Evolutionary conservation across 352 stramenopile species (phyloP).

Genomic region (Phytophthora colocasiae): DNA sequence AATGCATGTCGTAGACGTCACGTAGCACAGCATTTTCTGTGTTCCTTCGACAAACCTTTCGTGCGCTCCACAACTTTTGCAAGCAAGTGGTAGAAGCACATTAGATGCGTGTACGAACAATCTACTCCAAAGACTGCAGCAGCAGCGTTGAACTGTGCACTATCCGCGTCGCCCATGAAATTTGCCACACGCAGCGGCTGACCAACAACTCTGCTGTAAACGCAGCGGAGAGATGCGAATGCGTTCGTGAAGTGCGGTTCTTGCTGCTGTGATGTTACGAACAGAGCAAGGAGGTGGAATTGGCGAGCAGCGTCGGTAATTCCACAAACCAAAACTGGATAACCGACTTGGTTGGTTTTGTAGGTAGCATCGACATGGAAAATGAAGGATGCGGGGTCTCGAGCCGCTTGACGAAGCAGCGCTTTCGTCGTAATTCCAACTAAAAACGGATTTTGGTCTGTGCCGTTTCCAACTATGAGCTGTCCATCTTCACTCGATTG

Average conservation of each 20-base stretch:
- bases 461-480: too few species aligned
- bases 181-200: too few species aligned
- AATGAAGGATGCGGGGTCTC: neutral
- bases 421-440: conserved; percentile 4
- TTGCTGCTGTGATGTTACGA: conserved; percentile 12
- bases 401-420: neutral
- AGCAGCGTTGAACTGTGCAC: too few species aligned
- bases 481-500: too few species aligned
- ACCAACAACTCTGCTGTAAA: neutral
- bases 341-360: conserved; percentile 24
- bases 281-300: conserved; percentile 25
- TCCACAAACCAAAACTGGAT: conserved; percentile 12
- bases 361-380: conserved; percentile 30
- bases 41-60: too few species aligned
- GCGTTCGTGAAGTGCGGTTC: neutral
- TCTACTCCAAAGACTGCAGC: too few species aligned
- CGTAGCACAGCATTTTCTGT: too few species aligned
- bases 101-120: too few species aligned
- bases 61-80: too few species aligned
- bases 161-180: too few species aligned
- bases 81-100: too few species aligned
- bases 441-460: conserved; percentile 9
- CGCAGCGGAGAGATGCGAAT: neutral
- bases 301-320: conserved; percentile 13
- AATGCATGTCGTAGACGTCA: too few species aligned